Evolutionary conservation across 2,329 filamentous ascomycete genomes (phyloP).

Genomic region (Colletotrichum sublineola): DNA sequence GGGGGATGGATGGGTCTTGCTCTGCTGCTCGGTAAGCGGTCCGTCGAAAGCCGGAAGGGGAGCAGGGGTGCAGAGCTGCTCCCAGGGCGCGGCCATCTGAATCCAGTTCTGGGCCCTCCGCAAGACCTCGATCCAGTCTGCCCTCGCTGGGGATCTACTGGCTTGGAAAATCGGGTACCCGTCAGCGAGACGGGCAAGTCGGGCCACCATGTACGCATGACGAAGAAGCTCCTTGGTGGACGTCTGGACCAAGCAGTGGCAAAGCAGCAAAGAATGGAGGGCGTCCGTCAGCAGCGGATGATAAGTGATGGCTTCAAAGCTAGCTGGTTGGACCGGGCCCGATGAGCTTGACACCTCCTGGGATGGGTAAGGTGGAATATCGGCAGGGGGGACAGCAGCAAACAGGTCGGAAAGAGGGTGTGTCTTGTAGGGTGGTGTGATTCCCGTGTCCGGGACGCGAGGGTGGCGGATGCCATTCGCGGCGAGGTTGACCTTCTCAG

Average conservation of each 20-base stretch:
- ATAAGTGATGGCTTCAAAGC: constrained; percentile 77
- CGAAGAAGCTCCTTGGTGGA: constrained; percentile 82
- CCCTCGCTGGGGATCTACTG: constrained; percentile 77
- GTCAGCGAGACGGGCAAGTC: constrained; percentile 79
- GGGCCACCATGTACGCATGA: constrained; percentile 85
- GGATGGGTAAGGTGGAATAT: constrained; percentile 76
- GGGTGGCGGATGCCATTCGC: constrained; percentile 62
- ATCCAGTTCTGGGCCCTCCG: constrained; percentile 78
- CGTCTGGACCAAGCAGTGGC: constrained; percentile 84
- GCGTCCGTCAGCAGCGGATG: constrained; percentile 85
- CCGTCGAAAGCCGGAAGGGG: constrained; percentile 59
- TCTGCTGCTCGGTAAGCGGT: constrained; percentile 42
- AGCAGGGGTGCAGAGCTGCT: constrained; percentile 74
- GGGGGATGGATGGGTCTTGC: constrained; percentile 45
- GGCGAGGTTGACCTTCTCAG: constrained; percentile 68
- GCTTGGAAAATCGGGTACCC: constrained; percentile 86
- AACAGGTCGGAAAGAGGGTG: constrained; percentile 75
- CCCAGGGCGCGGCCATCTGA: constrained; percentile 75
- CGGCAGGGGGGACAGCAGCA: constrained; percentile 72
- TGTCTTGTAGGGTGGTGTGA: constrained; percentile 53
- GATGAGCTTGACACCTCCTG: constrained; percentile 51
- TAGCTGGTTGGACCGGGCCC: constrained; percentile 53
- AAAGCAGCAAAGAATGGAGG: constrained; percentile 82
- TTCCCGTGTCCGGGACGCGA: constrained; percentile 44
- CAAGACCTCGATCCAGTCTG: constrained; percentile 85